Evolutionary conservation across 148 eudicot genomes (phyloP).

Genomic region (Silene conica): DNA sequence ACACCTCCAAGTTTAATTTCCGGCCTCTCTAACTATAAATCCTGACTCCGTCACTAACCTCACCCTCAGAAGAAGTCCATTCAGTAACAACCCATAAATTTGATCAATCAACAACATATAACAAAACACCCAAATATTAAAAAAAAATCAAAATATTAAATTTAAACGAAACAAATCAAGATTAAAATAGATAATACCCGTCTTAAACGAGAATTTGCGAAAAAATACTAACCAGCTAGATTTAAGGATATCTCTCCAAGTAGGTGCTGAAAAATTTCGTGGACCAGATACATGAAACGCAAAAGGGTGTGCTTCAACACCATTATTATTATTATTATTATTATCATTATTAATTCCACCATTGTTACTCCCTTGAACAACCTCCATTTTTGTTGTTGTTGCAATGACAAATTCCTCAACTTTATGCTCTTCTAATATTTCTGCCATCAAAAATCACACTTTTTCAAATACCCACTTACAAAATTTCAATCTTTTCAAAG

Average conservation of each 20-base stretch:
- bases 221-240: constrained; percentile 52
- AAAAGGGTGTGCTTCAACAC: constrained; percentile 46
- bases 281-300: constrained; percentile 79
- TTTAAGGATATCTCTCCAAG: constrained; percentile 66
- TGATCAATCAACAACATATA: neutral
- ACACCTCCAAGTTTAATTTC: no score
- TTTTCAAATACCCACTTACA: neutral
- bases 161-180: neutral
- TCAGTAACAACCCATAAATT: no score
- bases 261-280: constrained; percentile 58
- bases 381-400: neutral
- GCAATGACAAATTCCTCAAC: constrained; percentile 7
- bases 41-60: no score
- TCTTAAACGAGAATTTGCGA: no score
- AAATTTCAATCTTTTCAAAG: neutral
- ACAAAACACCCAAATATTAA: neutral
- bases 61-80: no score
- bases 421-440: constrained; percentile 11
- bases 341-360: neutral
- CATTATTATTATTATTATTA: neutral
- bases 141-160: neutral
- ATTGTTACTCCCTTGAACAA: neutral
- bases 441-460: neutral
- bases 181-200: no score
- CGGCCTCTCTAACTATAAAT: no score